Evolutionary conservation across 2,329 filamentous ascomycete species (phyloP), one percentile per base, ranked within the genome.

Genomic region (Septoria linicola): DNA sequence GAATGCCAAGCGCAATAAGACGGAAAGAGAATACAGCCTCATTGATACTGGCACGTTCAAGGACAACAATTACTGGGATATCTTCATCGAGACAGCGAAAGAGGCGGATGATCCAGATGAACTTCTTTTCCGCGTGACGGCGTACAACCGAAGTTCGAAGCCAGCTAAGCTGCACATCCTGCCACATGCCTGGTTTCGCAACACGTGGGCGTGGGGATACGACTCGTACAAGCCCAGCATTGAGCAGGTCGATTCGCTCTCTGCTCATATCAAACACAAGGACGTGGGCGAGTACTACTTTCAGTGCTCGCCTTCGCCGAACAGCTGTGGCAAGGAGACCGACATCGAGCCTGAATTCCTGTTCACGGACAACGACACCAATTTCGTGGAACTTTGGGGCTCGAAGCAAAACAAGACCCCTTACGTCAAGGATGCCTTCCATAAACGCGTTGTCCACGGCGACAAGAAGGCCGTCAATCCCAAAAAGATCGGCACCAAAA

Each of bases 331-430:
- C 8, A 87, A 83, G 57, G 85, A 88, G 27, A 80, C 91, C 27
- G 92, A 97, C 70, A 84, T 97, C 34, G 77, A 90, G 65, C 93
- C 93, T 2, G 76, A 89, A 64, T 75, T 96, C 62, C 76, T 97
- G 51, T 97, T 95, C 72, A 97, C 92, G 1, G 92, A 96, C 63
- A 97, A 97, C 65, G 91, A 97, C 65, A 95, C 88, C 62, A 97
- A 97, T 68, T 86, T 83, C 68, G 78, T 90, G 57, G 72, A 76
- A 10, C 78, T 97, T 1, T 96, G 93, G 71, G 79, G 78, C 3
- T 84, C 85, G 41, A 75, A 88, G 51, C 50, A 55, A 41, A 97
- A 97, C 69, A 80, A 84, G 61, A 82, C 86, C 30, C 82, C 84
- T 0, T 96, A 90, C 63, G 90, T 96, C 68, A 97, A 97, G 73